These are phyloP conservation scores for Sporothrix luriei DNA, from an alignment of 2,329 filamentous ascomycete species.

Conservation along the genomic window DNA sequence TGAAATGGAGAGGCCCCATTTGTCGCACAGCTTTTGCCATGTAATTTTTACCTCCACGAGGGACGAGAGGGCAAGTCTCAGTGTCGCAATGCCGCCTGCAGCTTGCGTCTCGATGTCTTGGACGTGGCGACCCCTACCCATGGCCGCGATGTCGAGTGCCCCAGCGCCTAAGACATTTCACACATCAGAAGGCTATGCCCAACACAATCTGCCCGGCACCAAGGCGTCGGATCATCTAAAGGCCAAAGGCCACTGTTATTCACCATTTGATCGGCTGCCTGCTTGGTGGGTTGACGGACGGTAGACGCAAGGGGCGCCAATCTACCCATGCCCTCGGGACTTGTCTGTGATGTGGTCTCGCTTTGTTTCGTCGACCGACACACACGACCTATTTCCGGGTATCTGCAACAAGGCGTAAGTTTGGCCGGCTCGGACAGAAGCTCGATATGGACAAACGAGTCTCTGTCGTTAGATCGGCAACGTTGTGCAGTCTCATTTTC, in stretches of 20 bases:
- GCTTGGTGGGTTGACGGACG: not conserved
- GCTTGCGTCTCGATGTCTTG: constrained; percentile 16
- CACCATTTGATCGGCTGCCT: constrained; percentile 1
- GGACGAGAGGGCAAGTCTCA: not conserved
- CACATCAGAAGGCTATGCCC: not conserved
- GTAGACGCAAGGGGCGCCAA: not conserved
- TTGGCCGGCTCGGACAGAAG: not conserved
- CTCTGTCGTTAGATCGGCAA: not conserved
- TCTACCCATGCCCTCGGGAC: not conserved
- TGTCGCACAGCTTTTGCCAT: not conserved
- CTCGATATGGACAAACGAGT: not conserved
- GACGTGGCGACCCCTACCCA: constrained; percentile 16
- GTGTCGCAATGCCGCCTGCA: not conserved
- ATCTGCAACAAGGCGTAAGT: constrained; percentile 20
- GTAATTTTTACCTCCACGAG: not conserved
- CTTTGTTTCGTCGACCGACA: constrained; percentile 12
- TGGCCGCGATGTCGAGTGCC: constrained; percentile 8
- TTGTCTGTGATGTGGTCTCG: not conserved
- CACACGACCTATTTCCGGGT: not conserved
- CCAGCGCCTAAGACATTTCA: not conserved
- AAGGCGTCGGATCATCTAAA: constrained; percentile 18
- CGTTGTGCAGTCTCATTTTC: not conserved
- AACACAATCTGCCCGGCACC: constrained; percentile 11
- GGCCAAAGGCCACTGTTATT: not conserved
- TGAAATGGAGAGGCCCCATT: not conserved